phyloP scores from a whole-genome alignment of 2,329 filamentous ascomycete genomes.

The Pestalotiopsis sp. region DNA sequence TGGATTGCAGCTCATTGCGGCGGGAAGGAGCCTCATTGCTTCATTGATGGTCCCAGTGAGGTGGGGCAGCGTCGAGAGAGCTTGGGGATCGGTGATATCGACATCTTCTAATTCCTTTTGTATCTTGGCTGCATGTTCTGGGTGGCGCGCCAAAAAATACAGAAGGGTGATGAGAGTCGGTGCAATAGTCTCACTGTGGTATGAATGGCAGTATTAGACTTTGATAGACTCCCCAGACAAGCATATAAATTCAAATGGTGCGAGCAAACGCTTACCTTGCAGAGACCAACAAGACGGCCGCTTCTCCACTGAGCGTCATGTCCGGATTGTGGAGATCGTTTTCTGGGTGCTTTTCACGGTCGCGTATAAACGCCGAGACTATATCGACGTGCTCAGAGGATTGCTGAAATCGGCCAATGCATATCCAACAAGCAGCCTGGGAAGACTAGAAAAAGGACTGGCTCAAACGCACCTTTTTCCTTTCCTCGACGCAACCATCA shows the following conservation, averaged over 20 bases:
- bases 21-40: neutral
- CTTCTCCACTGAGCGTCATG: neutral
- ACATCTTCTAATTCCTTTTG: neutral
- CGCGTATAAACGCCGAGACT: neutral
- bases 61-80: neutral
- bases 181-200: neutral
- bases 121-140: neutral
- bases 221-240: too few relatives aligned
- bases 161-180: neutral
- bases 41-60: neutral
- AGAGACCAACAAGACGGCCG: neutral
- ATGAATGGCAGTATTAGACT: too few relatives aligned
- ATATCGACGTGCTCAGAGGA: neutral
- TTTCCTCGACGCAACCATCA: neutral
- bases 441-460: neutral
- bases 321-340: neutral
- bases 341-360: neutral
- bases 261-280: neutral
- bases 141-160: neutral
- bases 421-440: too few relatives aligned
- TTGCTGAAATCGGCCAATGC: neutral
- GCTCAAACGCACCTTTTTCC: neutral
- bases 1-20: neutral
- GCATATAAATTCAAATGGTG: too few relatives aligned
- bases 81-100: neutral